These are phyloP conservation scores for Pseudopyrenochaeta lycopersici DNA, from an alignment of 2,329 filamentous ascomycete species.

Conservation along the genomic window DNA sequence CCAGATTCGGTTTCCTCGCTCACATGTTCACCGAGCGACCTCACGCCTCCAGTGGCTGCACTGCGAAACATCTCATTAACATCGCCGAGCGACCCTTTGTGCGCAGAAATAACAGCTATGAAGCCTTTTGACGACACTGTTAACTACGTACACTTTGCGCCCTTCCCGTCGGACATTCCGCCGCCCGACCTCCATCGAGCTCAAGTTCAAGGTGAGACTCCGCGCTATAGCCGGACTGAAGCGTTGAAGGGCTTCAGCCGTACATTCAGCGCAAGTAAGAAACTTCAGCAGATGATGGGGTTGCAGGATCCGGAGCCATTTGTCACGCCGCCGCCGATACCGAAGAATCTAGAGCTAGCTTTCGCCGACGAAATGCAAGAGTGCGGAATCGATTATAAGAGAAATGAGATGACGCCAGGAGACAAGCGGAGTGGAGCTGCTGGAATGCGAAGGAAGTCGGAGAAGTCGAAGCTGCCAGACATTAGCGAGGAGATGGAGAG, in stretches of 20 bases:
- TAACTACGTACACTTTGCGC: background rate
- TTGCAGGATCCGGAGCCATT: conserved; percentile 17
- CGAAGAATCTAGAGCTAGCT: conserved; percentile 7
- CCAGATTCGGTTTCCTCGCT: background rate
- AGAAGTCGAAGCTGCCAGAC: background rate
- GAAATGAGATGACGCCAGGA: background rate
- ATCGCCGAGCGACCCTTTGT: background rate
- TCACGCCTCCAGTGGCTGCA: background rate
- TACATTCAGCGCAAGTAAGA: conserved; percentile 8
- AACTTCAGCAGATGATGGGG: conserved; percentile 23
- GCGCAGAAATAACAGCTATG: background rate
- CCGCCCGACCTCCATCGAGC: background rate
- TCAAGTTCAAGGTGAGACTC: background rate
- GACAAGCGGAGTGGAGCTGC: background rate
- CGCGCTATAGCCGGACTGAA: conserved; percentile 3
- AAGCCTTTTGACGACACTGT: background rate
- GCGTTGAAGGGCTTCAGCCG: conserved; percentile 1
- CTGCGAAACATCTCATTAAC: background rate
- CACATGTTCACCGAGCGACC: conserved; percentile 4
- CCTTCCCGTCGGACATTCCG: background rate
- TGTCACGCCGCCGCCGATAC: conserved; percentile 15
- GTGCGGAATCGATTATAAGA: conserved; percentile 7
- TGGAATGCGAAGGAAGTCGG: background rate
- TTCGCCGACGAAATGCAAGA: conserved; percentile 14
- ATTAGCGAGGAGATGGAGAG: conserved; percentile 6